phyloP scores from a whole-genome alignment of 768 basidiomycete genomes.

The Terana coerulea region DNA sequence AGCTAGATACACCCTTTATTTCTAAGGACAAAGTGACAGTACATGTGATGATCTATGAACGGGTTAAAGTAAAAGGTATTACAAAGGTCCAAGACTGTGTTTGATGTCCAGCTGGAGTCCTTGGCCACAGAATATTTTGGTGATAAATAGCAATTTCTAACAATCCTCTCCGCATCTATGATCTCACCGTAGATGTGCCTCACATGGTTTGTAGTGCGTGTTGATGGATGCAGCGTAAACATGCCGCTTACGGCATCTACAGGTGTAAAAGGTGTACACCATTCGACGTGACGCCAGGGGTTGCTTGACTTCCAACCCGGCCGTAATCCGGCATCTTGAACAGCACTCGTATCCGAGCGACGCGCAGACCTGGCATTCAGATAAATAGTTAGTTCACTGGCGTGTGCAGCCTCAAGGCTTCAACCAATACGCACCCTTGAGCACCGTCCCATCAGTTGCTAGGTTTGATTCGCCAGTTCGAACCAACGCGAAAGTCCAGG shows the following conservation, averaged over 20 bases:
- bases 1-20: no score
- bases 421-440: not conserved
- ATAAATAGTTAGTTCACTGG: not conserved
- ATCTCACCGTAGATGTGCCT: slow-evolving; percentile 5
- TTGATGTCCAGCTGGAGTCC: slow-evolving; percentile 4
- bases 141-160: not conserved
- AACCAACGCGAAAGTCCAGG: slow-evolving; percentile 11
- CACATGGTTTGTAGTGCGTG: not conserved
- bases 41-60: no score
- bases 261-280: slow-evolving; percentile 2
- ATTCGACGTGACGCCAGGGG: slow-evolving; percentile 9
- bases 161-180: not conserved
- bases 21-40: no score
- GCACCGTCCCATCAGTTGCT: not conserved
- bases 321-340: slow-evolving; percentile 8
- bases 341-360: slow-evolving; percentile 9
- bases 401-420: no score
- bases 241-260: not conserved
- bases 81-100: slow-evolving; percentile 4
- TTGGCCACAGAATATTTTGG: not conserved
- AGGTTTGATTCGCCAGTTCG: slow-evolving; percentile 1
- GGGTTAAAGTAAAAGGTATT: slow-evolving; percentile 3
- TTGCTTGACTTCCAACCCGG: not conserved
- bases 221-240: not conserved
- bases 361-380: slow-evolving; percentile 8